A percentile compares a stretch with the other conserved stretches of the same genome.
Conservation (phyloP, 2,329 filamentous ascomycete species). For the Chaetomium strumarium region DNA sequence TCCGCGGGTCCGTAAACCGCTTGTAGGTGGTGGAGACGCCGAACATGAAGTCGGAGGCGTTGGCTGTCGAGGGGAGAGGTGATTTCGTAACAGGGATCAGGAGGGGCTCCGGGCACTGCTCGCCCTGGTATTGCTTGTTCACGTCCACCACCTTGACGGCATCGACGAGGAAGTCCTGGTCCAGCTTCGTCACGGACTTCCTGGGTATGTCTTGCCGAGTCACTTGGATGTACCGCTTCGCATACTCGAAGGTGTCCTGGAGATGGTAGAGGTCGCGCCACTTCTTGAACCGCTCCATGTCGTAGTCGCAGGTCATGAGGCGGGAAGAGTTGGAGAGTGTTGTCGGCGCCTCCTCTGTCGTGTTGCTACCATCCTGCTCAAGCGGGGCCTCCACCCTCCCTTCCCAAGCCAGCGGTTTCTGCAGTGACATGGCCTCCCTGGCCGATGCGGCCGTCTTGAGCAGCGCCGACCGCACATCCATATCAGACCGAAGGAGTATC, state of each 20-base stretch:
- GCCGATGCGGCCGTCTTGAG: conserved; percentile 36
- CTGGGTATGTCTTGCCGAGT: conserved; percentile 44
- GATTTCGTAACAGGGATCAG: conserved; percentile 47
- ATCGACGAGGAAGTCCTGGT: conserved; percentile 42
- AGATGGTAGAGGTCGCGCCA: conserved; percentile 44
- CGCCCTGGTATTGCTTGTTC: conserved; percentile 35
- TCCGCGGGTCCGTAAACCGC: conserved; percentile 46
- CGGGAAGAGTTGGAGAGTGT: conserved; percentile 29
- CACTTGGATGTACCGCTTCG: conserved; percentile 50
- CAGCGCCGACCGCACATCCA: conserved; percentile 37
- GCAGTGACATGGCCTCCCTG: conserved; percentile 28
- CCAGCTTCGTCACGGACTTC: conserved; percentile 46
- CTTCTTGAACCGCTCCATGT: conserved; percentile 40
- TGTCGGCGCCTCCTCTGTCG: conserved; percentile 48
- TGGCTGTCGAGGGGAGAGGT: conserved; percentile 43
- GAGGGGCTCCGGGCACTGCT: conserved; percentile 44
- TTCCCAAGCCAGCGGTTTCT: conserved; percentile 24
- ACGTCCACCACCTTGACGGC: conserved; percentile 45
- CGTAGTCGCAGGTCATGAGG: conserved; percentile 45
- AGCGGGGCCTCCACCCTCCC: not conserved
- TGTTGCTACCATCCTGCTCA: conserved; percentile 20
- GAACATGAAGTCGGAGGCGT: conserved; percentile 53
- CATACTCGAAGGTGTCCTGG: conserved; percentile 48
- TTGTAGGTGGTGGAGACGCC: conserved; percentile 54
- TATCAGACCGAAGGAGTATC: conserved; percentile 37